Evolutionary conservation across 345 rosid species (phyloP).

Genomic region (Crucihimalaya himalaica): DNA sequence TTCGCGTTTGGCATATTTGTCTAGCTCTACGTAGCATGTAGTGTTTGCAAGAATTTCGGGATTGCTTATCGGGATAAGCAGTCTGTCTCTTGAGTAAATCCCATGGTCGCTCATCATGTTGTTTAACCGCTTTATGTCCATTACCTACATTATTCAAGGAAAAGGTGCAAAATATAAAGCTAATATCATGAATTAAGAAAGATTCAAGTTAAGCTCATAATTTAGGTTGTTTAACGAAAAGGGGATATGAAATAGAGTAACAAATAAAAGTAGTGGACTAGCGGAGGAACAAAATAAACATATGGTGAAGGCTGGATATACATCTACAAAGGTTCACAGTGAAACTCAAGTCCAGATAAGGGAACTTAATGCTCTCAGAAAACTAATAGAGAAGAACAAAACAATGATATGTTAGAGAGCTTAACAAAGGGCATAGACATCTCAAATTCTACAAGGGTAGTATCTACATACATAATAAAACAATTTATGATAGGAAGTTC

Average conservation of each 20-base stretch:
- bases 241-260: not conserved
- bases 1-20: slow-evolving; percentile 70
- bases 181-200: not conserved
- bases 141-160: slow-evolving; percentile 52
- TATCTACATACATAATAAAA: not conserved
- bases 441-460: not conserved
- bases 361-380: not conserved
- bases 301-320: not conserved
- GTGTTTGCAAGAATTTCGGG: slow-evolving; percentile 55
- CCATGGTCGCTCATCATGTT: slow-evolving; percentile 95
- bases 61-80: slow-evolving; percentile 76
- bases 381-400: not conserved
- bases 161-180: not conserved
- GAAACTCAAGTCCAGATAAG: not conserved
- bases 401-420: not conserved
- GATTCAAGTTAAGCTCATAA: not conserved
- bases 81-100: slow-evolving; percentile 79
- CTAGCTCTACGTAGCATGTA: slow-evolving; percentile 86
- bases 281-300: not conserved
- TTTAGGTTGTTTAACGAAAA: not conserved
- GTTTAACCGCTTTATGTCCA: slow-evolving; percentile 77
- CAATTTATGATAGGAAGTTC: not conserved
- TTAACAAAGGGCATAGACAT: not conserved
- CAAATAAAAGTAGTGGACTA: not conserved
- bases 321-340: not conserved